A percentile compares a stretch with the other conserved stretches of the same genome.
phyloP scores from a whole-genome alignment of 2,329 filamentous ascomycete genomes.

The Neonectria hederae region DNA sequence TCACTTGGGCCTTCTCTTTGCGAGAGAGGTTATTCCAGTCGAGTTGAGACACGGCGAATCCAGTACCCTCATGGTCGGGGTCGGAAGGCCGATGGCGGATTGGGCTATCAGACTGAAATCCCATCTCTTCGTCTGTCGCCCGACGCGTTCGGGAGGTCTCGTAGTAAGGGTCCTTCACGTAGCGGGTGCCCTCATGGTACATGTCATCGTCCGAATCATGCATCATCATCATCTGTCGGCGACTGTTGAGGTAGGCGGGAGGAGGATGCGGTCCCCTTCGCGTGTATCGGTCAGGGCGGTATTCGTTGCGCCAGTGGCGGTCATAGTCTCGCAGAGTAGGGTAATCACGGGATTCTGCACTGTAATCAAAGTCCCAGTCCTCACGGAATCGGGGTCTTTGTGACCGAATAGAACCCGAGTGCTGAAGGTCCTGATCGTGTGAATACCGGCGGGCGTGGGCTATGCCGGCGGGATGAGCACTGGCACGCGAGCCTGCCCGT shows the following conservation, averaged over 20 bases:
- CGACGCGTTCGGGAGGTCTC: slow-evolving; percentile 28
- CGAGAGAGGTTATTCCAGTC: slow-evolving; percentile 52
- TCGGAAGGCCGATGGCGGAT: slow-evolving; percentile 26
- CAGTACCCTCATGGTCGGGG: slow-evolving; percentile 19
- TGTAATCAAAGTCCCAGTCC: slow-evolving; percentile 38
- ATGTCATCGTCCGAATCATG: slow-evolving; percentile 41
- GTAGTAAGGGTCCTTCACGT: slow-evolving; percentile 27
- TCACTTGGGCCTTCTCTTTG: slow-evolving; percentile 53
- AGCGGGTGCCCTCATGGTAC: slow-evolving; percentile 34
- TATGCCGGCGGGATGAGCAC: slow-evolving; percentile 28
- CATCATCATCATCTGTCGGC: slow-evolving; percentile 21
- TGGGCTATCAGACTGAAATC: slow-evolving; percentile 18
- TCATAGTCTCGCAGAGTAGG: slow-evolving; percentile 37
- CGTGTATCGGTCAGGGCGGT: slow-evolving; percentile 36
- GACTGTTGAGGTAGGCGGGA: slow-evolving; percentile 38
- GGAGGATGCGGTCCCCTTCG: slow-evolving; percentile 39
- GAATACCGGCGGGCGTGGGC: slow-evolving; percentile 27
- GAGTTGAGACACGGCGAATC: slow-evolving; percentile 39
- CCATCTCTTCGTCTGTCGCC: slow-evolving; percentile 39
- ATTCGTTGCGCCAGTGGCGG: slow-evolving; percentile 38
- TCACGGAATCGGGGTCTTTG: slow-evolving; percentile 36
- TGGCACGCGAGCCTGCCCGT: slow-evolving; percentile 32
- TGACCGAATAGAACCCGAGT: slow-evolving; percentile 34
- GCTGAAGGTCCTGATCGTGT: slow-evolving; percentile 37
- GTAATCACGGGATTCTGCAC: slow-evolving; percentile 28